phyloP scores from a whole-genome alignment of 768 basidiomycete genomes.

The Ramaria sp. region DNA sequence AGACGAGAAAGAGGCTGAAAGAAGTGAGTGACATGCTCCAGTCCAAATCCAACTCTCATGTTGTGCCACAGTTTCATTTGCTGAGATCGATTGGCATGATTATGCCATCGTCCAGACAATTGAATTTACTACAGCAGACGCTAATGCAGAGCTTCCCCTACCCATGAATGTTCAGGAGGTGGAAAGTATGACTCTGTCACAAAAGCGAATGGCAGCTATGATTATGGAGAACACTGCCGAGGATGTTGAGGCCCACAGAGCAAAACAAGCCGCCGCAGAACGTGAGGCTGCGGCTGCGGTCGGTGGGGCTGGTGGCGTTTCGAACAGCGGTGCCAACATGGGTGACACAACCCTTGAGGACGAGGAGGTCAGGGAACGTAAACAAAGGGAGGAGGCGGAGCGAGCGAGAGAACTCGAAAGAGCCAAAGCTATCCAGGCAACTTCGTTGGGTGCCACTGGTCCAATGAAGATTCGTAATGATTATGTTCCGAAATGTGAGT shows the following conservation, averaged over 20 bases:
- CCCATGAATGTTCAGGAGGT: conserved; percentile 94
- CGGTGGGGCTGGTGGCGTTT: conserved; percentile 41
- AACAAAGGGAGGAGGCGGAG: conserved; percentile 62
- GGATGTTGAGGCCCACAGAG: conserved; percentile 74
- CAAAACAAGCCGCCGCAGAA: conserved; percentile 74
- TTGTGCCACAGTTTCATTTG: conserved; percentile 61
- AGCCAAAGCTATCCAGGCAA: conserved; percentile 73
- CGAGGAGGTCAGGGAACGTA: conserved; percentile 44
- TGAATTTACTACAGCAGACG: conserved; percentile 91
- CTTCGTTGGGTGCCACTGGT: conserved; percentile 56
- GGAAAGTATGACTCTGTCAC: conserved; percentile 91
- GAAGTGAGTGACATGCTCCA: conserved; percentile 38
- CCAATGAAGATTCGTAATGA: conserved; percentile 94
- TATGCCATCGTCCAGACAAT: conserved; percentile 97
- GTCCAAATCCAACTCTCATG: neutral
- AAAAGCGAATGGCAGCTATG: conserved; percentile 98
- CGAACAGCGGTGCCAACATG: conserved; percentile 58
- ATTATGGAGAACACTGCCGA: conserved; percentile 92
- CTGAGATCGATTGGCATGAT: conserved; percentile 99
- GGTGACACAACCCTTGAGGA: conserved; percentile 81
- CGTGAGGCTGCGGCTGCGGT: conserved; percentile 78
- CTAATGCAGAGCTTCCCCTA: conserved; percentile 84
- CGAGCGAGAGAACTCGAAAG: conserved; percentile 59
- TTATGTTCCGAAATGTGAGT: conserved; percentile 82
- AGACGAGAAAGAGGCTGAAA: conserved; percentile 88